Evolutionary conservation across 352 stramenopile genomes (phyloP), one percentile per base, ranked within the genome.

Genomic region (Globisporangium viniferum): DNA sequence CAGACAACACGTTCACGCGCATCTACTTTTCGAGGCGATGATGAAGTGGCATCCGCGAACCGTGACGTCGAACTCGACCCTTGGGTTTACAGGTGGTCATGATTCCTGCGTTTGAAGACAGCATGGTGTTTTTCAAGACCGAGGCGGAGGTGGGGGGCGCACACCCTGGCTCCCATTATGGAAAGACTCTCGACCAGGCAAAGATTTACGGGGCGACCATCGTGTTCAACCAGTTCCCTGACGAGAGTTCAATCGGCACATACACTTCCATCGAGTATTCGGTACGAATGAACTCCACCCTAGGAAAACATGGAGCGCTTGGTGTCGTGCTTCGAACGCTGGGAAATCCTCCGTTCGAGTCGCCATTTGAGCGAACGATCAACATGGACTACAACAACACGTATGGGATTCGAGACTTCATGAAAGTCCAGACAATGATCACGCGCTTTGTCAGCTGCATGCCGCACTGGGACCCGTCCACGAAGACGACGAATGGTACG

Each of bases 371-470:
- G 59, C 70, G 74, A 33, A 78, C 65, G 0, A 74, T 90, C 51
- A 67, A 83, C 6, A 79, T 73, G 51, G 71, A 59, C 4, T 74
- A 78, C 35, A 82, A 82, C 63, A 70, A 71, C 20, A 57, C 65
- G 1, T 92, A 92, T 60, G 64, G 76, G 2, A 56, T 64, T 6
- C 60, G 55, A 0, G 82, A 82, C 15, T 92, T 92, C 70, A 86
- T 91, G 77, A 90, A 82, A 1, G 62, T 92, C 29, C 84, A 92
- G 58, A 92, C 82, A 31, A 51, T 80, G 0, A 78, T 91, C 4
- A 81, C 82, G 5, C 77, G 79, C 1, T 91, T 92, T 36, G 66
- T 77, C 2, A 85, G 82, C 62, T 92, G 84, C 41, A 74, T 86
- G 67, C 84, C 82, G 0, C 33, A 69, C 24, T 90, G 77, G 78